These are phyloP conservation scores for Gastrolobium villosum DNA, from an alignment of 306 rosid species.

Conservation along the genomic window DNA sequence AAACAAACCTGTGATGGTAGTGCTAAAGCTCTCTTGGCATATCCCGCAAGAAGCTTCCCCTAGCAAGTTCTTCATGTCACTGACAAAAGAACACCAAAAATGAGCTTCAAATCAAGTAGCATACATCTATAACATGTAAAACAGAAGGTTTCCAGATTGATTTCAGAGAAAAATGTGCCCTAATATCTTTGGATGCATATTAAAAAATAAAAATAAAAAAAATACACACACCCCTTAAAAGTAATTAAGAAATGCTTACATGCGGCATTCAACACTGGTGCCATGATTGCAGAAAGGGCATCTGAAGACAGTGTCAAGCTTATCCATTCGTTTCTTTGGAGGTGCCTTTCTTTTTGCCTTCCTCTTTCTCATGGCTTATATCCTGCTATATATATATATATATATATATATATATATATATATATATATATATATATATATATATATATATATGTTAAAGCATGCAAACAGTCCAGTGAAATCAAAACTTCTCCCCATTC, in stretches of 20 bases:
- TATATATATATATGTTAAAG: no score
- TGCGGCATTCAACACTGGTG: slow-evolving; percentile 35
- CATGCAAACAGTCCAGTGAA: slow-evolving; percentile 7
- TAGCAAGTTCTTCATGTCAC: slow-evolving; percentile 88
- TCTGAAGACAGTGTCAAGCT: slow-evolving; percentile 56
- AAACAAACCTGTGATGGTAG: slow-evolving; percentile 70
- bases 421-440: neutral
- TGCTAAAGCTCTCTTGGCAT: slow-evolving; percentile 90
- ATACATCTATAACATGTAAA: neutral
- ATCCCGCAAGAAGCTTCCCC: slow-evolving; percentile 90
- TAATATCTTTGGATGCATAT: neutral
- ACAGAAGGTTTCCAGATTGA: slow-evolving; percentile 2
- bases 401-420: no score
- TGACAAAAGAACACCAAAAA: slow-evolving; percentile 52
- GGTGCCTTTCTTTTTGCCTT: slow-evolving; percentile 82
- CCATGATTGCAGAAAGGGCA: no score
- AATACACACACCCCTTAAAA: neutral
- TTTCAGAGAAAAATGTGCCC: neutral
- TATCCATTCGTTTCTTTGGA: slow-evolving; percentile 83
- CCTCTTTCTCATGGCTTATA: slow-evolving; percentile 74
- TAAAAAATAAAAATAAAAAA: neutral
- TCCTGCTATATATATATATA: slow-evolving; percentile 6
- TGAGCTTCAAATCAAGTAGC: neutral
- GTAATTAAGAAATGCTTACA: slow-evolving; percentile 57
- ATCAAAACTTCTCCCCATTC: slow-evolving; percentile 12